Evolutionary conservation across 192 early-diverging fungal genomes (phyloP).

Genomic region (Obelidium mucronatum): DNA sequence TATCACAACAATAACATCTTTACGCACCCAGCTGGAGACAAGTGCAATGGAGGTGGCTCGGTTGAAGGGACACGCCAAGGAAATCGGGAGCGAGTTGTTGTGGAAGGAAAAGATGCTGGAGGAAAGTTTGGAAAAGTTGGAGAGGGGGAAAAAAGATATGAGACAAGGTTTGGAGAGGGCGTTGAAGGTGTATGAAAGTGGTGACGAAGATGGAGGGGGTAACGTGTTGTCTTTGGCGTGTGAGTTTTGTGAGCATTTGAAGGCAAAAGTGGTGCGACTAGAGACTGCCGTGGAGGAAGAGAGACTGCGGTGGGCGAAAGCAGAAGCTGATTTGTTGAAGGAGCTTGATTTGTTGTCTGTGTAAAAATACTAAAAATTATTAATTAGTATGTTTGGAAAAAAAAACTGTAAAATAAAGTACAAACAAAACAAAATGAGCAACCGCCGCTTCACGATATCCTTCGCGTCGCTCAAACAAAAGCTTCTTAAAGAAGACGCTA

Average conservation of each 20-base stretch:
- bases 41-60: neutral
- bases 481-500: no score
- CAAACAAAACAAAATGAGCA: no score
- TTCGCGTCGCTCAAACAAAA: no score
- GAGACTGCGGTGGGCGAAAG: neutral
- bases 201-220: neutral
- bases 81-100: slow-evolving; percentile 2
- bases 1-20: neutral
- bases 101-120: neutral
- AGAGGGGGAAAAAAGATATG: neutral
- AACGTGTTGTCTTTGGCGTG: no score
- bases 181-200: neutral
- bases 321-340: neutral
- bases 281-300: neutral
- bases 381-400: no score
- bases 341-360: neutral
- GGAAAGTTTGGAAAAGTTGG: neutral
- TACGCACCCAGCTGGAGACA: neutral
- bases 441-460: no score
- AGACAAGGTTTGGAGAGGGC: neutral
- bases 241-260: neutral
- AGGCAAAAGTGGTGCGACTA: neutral
- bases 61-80: neutral
- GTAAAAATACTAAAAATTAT: no score
- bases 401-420: no score